These are phyloP conservation scores for Fusarium pseudocircinatum DNA, from an alignment of 2,329 filamentous ascomycete species.

Conservation along the genomic window DNA sequence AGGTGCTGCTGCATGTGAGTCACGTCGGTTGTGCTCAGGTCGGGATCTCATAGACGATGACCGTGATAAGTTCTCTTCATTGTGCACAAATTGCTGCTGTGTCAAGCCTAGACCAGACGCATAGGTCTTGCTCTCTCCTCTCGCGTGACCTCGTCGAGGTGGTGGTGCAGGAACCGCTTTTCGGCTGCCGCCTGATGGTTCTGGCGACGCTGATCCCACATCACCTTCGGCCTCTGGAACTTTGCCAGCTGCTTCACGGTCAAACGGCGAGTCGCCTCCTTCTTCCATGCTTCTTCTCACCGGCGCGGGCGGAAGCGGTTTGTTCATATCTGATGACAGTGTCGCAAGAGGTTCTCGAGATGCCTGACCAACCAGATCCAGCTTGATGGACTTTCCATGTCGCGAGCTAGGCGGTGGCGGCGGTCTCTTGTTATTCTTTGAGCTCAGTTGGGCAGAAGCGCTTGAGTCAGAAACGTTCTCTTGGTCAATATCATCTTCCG, in stretches of 20 bases:
- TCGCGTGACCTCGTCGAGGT: slow-evolving; percentile 58
- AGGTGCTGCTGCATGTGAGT: slow-evolving; percentile 58
- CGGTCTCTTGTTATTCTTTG: slow-evolving; percentile 65
- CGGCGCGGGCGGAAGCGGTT: slow-evolving; percentile 68
- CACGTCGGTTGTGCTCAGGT: slow-evolving; percentile 56
- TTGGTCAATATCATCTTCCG: slow-evolving; percentile 36
- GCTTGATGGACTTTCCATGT: slow-evolving; percentile 78
- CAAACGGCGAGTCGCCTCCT: slow-evolving; percentile 61
- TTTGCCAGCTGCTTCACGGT: slow-evolving; percentile 63
- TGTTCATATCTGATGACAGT: slow-evolving; percentile 49
- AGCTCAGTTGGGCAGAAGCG: slow-evolving; percentile 34
- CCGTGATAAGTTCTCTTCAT: slow-evolving; percentile 55
- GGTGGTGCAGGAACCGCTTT: slow-evolving; percentile 62
- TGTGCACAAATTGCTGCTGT: slow-evolving; percentile 24
- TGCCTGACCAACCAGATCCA: slow-evolving; percentile 51
- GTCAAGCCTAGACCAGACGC: slow-evolving; percentile 27
- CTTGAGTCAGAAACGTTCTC: slow-evolving; percentile 44
- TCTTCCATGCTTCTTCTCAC: slow-evolving; percentile 58
- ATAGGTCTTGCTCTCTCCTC: slow-evolving; percentile 55
- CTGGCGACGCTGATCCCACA: slow-evolving; percentile 46
- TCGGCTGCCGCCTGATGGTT: slow-evolving; percentile 48
- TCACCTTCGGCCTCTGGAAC: slow-evolving; percentile 54
- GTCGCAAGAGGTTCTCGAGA: slow-evolving; percentile 26
- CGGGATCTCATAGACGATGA: slow-evolving; percentile 61
- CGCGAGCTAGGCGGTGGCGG: slow-evolving; percentile 78